phyloP scores from a whole-genome alignment of 2,329 filamentous ascomycete genomes.

The Aspergillus terreus region DNA sequence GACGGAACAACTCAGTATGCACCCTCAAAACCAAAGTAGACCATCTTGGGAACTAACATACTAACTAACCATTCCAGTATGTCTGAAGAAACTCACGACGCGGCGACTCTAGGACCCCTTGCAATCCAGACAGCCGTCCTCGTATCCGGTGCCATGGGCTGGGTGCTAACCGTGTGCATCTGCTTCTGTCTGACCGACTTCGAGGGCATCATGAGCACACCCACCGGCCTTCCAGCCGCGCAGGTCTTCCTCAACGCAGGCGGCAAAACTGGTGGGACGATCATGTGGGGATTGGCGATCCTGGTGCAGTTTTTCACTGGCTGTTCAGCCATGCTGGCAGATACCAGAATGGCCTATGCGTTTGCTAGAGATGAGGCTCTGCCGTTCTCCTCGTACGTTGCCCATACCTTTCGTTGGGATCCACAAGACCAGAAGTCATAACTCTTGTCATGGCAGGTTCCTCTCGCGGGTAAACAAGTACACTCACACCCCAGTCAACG shows the following conservation, averaged over 20 bases:
- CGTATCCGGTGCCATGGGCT: slow-evolving; percentile 58
- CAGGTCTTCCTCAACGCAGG: slow-evolving; percentile 59
- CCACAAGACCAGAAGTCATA: not conserved
- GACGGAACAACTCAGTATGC: slow-evolving; percentile 62
- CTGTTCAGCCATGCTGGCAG: slow-evolving; percentile 61
- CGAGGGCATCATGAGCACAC: slow-evolving; percentile 53
- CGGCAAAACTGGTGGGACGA: slow-evolving; percentile 52
- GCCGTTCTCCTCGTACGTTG: slow-evolving; percentile 54
- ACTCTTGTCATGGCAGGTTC: slow-evolving; percentile 16
- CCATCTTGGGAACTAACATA: not conserved
- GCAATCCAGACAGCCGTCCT: slow-evolving; percentile 59
- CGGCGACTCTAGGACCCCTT: slow-evolving; percentile 56
- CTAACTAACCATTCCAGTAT: slow-evolving; percentile 40
- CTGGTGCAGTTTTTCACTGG: slow-evolving; percentile 64
- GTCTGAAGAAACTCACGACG: slow-evolving; percentile 65
- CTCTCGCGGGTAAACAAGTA: slow-evolving; percentile 51
- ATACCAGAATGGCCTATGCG: slow-evolving; percentile 60
- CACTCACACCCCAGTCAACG: slow-evolving; percentile 59
- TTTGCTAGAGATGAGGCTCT: slow-evolving; percentile 59
- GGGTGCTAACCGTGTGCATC: slow-evolving; percentile 60
- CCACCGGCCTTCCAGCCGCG: slow-evolving; percentile 59
- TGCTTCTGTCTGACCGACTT: slow-evolving; percentile 61
- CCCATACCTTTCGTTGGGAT: not conserved
- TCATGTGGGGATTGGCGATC: slow-evolving; percentile 61
- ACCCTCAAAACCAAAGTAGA: not conserved